phyloP scores from a whole-genome alignment of 2,329 filamentous ascomycete species.

The Cryoendolithus antarcticus region DNA sequence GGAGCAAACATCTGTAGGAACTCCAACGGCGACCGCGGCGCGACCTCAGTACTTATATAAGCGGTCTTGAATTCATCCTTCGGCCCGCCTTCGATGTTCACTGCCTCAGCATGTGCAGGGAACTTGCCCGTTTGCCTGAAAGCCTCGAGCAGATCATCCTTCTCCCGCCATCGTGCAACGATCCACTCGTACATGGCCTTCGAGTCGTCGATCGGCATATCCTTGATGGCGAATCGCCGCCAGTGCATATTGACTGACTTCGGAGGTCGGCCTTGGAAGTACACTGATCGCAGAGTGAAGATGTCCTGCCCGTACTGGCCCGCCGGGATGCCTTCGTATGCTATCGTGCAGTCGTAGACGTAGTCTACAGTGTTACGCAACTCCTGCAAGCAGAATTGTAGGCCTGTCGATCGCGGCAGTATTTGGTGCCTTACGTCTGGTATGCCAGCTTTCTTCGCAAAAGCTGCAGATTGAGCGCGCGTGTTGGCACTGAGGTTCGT shows the following conservation, averaged over 20 bases:
- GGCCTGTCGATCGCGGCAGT: conserved; percentile 67
- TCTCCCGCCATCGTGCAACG: conserved; percentile 74
- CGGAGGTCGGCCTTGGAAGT: conserved; percentile 76
- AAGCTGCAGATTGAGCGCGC: conserved; percentile 54
- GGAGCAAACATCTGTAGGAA: conserved; percentile 34
- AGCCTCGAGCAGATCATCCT: conserved; percentile 73
- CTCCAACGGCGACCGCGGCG: conserved; percentile 27
- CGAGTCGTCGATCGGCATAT: conserved; percentile 65
- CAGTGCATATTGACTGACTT: conserved; percentile 96
- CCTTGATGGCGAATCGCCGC: conserved; percentile 67
- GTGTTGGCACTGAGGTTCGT: conserved; percentile 72
- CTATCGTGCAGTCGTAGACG: conserved; percentile 86
- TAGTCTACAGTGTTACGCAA: conserved; percentile 64
- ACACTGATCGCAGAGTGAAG: conserved; percentile 75
- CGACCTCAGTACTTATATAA: conserved; percentile 36
- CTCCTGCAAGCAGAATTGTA: conserved; percentile 67
- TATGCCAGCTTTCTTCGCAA: conserved; percentile 62
- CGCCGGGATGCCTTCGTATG: conserved; percentile 86
- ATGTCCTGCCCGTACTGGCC: conserved; percentile 69
- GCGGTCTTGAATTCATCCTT: conserved; percentile 26
- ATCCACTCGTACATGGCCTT: conserved; percentile 73
- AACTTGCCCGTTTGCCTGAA: conserved; percentile 68
- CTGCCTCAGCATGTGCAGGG: conserved; percentile 48
- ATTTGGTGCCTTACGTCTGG: conserved; percentile 59
- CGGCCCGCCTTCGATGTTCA: conserved; percentile 18